Evolutionary conservation across 139 green algal genomes (phyloP).

Genomic region (Chlorella sp.): DNA sequence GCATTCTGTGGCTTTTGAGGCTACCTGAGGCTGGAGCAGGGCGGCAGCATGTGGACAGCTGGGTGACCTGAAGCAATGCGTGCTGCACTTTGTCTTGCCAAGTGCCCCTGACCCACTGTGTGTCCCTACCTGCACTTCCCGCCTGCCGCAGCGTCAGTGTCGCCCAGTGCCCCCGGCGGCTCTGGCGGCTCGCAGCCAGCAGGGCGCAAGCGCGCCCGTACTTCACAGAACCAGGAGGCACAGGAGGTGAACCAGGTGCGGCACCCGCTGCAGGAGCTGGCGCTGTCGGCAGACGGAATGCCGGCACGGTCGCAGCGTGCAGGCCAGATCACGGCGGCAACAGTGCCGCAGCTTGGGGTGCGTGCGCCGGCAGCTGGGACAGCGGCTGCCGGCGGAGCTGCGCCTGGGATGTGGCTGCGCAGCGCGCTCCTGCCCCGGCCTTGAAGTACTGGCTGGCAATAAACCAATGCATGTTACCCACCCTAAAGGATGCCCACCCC

Average conservation of each 20-base stretch:
- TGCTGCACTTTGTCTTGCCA: not conserved
- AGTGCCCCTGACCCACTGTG: not conserved
- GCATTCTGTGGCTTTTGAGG: not conserved
- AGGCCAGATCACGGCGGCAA: not conserved
- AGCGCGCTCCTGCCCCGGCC: not conserved
- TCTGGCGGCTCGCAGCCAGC: not conserved
- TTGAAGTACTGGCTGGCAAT: too few species aligned
- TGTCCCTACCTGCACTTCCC: not conserved
- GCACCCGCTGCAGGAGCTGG: slow-evolving; percentile 17
- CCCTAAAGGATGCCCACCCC: not conserved
- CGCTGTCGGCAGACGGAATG: not conserved
- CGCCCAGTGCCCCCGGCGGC: not conserved
- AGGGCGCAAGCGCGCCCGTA: slow-evolving; percentile 7
- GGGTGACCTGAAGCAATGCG: not conserved
- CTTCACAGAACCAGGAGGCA: not conserved
- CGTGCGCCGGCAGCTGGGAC: not conserved
- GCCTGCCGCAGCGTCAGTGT: not conserved
- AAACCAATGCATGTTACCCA: not conserved
- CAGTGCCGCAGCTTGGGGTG: too few species aligned
- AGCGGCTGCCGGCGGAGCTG: not conserved
- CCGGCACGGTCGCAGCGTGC: not conserved
- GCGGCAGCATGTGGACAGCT: too few species aligned
- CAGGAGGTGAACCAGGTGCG: not conserved
- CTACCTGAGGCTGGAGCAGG: too few species aligned
- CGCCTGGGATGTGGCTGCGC: not conserved